Evolutionary conservation across 1,139 yeast genomes (phyloP), one percentile per base, ranked within the genome.

Genomic region (Taiozyma sp.): DNA sequence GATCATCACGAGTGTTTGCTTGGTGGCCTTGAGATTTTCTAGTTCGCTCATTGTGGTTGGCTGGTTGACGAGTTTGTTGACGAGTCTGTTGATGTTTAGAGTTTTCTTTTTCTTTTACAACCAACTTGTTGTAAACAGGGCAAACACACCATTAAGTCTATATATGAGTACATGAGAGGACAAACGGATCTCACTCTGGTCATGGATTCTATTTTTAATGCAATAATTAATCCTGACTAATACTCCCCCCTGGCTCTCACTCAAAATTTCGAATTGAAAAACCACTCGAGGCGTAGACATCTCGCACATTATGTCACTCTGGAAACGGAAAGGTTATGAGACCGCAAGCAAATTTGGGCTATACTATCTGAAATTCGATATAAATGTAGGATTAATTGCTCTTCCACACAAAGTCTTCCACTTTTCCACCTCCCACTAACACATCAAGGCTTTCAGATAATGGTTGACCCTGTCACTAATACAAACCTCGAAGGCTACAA

Each of bases 401-500:
- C 27, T 9, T 8, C 16, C 6, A 22, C n/a, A 22, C 30, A 27
- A 16, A 13, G 19, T n/a, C 29, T 22, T 8, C 12, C 13, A 16
- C 8, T 36, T 29, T 6, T 13, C 36, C 13, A 38, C 28, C 16
- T 28, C n/a, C 7, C 27, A 27, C 36, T 39, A 40, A 8, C 7
- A 46, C 44, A 47, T 14, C 19, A 19, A 10, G 8, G 24, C 41
- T 24, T 7, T 3, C 14, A 38, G 8, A 38, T 23, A 19, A 38
- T 38, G 41, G 41, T 19, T 19, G 24, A 47, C 13, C 51, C 54
- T 10, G 60, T 60, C 2, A 24, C 50, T 1, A 60, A 61, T 41
- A 60, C 65, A 4, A 53, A 59, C 56, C 36, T 78, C 14, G 85
- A 80, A 68, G 84, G 83, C 0, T 79, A 78, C 64, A 62, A 70